Base-by-base conservation (phyloP, 2,329 filamentous ascomycete species). In the Trichoderma sp. region DNA sequence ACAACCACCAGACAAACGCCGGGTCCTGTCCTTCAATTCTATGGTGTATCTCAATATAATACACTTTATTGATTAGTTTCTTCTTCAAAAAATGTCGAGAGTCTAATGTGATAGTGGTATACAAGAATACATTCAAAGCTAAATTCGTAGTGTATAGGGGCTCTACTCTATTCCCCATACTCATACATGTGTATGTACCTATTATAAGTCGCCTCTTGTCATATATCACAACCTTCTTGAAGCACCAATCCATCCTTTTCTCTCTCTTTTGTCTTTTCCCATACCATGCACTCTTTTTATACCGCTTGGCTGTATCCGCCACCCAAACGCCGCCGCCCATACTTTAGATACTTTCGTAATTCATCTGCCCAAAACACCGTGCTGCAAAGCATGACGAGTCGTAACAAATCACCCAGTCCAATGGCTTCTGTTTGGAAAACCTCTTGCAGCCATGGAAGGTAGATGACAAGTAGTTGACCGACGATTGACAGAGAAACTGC, bases 351-450 rank as follows among this genome's bases (percentile, higher is more conserved):
- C 81, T 99, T 99, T 76, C 95, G 86, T 52, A 84, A 84, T 81
- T 99, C 95, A 78, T 99, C 95, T 13, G 89, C 93, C 92, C 93
- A 98, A 78, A 99, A 97, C 32, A 99, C 95, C 60, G 87, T 89
- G 80, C 94, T 98, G 70, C 94, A 91, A 69, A 99, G 83, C 54
- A 88, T 77, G 32, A 94, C 74, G 72, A 99, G 82, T 68, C 88
- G 82, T 48, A 93, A 74, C 67, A 98, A 79, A 82, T 99, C 95
- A 69, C 85, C 81, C 9, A 94, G 77, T 0, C 87, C 83, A 64
- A 99, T 80, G 1, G 92, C 90, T 79, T 99, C 95, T 0, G 95
- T 99, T 82, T 99, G 95, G 81, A 99, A 99, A 5, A 98, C 90
- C 63, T 92, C 87, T 80, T 99, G 95, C 73, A 99, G 82, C 81